Evolutionary conservation across 2,329 filamentous ascomycete species (phyloP).

Genomic region (Fusarium setosum): DNA sequence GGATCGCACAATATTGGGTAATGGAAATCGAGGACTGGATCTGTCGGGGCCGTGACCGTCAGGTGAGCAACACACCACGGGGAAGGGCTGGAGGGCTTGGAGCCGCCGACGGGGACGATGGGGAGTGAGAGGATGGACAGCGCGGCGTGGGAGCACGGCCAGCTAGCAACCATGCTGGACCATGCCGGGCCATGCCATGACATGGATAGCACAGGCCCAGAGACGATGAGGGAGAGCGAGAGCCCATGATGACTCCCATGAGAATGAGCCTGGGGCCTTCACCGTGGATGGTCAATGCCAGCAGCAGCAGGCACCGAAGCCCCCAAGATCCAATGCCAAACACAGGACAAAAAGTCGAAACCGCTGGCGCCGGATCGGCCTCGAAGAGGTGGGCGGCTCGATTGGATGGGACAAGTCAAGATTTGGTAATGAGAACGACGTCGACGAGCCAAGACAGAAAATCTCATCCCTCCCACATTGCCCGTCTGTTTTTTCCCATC

Average conservation of each 20-base stretch:
- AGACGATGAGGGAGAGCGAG: not conserved
- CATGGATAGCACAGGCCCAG: slow-evolving; percentile 1
- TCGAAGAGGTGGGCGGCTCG: slow-evolving; percentile 34
- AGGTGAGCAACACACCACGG: slow-evolving; percentile 45
- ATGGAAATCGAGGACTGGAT: slow-evolving; percentile 59
- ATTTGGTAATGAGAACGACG: slow-evolving; percentile 54
- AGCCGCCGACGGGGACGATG: not conserved
- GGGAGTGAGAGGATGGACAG: slow-evolving; percentile 9
- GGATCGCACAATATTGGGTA: slow-evolving; percentile 57
- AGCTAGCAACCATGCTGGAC: slow-evolving; percentile 7
- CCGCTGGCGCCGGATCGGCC: slow-evolving; percentile 38
- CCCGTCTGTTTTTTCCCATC: slow-evolving; percentile 23
- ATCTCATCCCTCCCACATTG: slow-evolving; percentile 11
- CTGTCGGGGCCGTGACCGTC: slow-evolving; percentile 36
- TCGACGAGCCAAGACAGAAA: slow-evolving; percentile 37
- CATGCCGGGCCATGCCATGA: slow-evolving; percentile 6
- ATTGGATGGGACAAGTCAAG: slow-evolving; percentile 45
- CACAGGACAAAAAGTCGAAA: slow-evolving; percentile 28
- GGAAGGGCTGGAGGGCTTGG: slow-evolving; percentile 26
- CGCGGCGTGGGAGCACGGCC: slow-evolving; percentile 11
- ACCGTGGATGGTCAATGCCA: slow-evolving; percentile 14
- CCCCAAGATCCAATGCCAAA: slow-evolving; percentile 25
- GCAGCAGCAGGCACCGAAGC: slow-evolving; percentile 21
- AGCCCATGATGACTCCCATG: slow-evolving; percentile 19
- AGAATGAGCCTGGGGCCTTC: not conserved